These are phyloP conservation scores for Zygoascus sp. DNA, from an alignment of 1,139 yeast species.

Conservation along the genomic window DNA sequence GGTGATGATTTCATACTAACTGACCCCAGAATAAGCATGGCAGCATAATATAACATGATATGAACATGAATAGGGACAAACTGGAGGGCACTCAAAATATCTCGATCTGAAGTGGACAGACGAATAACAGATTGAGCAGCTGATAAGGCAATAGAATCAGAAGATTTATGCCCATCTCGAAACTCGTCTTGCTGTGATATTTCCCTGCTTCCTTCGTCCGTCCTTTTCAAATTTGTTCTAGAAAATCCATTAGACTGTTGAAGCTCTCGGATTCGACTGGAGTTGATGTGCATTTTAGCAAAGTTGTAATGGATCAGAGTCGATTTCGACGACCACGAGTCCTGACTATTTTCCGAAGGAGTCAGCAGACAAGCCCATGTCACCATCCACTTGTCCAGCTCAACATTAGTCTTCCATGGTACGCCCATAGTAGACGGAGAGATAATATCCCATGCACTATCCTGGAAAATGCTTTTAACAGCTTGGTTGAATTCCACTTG, in stretches of 20 bases:
- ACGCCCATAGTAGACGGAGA: constrained; percentile 61
- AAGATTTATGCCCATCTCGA: constrained; percentile 13
- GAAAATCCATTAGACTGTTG: constrained; percentile 26
- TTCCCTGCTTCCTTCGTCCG: constrained; percentile 14
- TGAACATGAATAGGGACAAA: constrained; percentile 71
- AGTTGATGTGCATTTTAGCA: constrained; percentile 71
- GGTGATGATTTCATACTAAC: constrained; percentile 12
- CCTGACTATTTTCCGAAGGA: constrained; percentile 50
- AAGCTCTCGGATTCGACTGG: constrained; percentile 48
- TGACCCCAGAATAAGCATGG: constrained; percentile 44
- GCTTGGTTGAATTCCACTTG: constrained; percentile 73
- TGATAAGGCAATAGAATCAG: constrained; percentile 48
- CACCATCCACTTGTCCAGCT: constrained; percentile 74
- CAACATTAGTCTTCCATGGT: constrained; percentile 63
- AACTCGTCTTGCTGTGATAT: constrained; percentile 20
- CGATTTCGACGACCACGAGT: constrained; percentile 68
- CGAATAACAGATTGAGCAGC: constrained; percentile 64
- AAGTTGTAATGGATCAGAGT: constrained; percentile 67
- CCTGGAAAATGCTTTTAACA: constrained; percentile 52
- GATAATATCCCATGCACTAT: constrained; percentile 59
- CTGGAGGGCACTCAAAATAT: constrained; percentile 52
- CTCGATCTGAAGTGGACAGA: constrained; percentile 55
- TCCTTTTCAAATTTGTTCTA: constrained; percentile 12
- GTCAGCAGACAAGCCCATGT: constrained; percentile 70
- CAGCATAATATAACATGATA: constrained; percentile 66